A percentile compares a stretch with the other conserved stretches of the same genome.
Evolutionary conservation across 2,329 filamentous ascomycete genomes (phyloP).

Genomic region (Shiraia sp.): DNA sequence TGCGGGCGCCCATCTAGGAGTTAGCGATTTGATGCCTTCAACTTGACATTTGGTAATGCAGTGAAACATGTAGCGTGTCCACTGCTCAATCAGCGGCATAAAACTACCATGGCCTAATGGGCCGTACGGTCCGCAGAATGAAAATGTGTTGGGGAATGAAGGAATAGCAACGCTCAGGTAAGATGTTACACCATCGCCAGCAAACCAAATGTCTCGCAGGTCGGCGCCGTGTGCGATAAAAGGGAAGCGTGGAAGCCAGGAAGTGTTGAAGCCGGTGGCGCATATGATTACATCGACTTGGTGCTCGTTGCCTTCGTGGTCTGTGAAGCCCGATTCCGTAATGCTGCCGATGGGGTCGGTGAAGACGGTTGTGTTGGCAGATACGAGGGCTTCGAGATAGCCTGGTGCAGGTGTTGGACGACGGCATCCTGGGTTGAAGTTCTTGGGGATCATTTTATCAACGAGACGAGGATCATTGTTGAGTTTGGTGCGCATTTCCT

Average conservation of each 20-base stretch:
- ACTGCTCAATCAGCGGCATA: conserved; percentile 30
- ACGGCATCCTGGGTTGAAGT: conserved; percentile 32
- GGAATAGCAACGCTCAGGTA: conserved; percentile 50
- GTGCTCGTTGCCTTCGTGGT: conserved; percentile 18
- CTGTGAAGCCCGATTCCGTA: conserved; percentile 25
- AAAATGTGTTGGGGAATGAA: conserved; percentile 51
- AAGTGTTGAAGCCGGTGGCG: conserved; percentile 49
- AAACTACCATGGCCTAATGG: conserved; percentile 26
- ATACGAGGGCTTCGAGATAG: conserved; percentile 24
- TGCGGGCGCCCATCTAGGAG: conserved; percentile 15
- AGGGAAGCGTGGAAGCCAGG: conserved; percentile 30
- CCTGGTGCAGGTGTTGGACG: conserved; percentile 29
- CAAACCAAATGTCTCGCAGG: conserved; percentile 44
- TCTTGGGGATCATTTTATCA: conserved; percentile 52
- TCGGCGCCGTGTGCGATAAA: conserved; percentile 31
- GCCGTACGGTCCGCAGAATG: conserved; percentile 44
- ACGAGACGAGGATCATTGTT: conserved; percentile 44
- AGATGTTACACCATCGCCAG: conserved; percentile 39
- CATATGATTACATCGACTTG: conserved; percentile 49
- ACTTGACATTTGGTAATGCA: conserved; percentile 27
- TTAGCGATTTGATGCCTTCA: conserved; percentile 27
- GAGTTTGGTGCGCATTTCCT: conserved; percentile 48
- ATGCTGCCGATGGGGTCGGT: conserved; percentile 21
- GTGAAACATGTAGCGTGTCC: conserved; percentile 27
- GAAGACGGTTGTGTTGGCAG: conserved; percentile 23